Evolutionary conservation across 176 grass and related monocot genomes (phyloP).

Genomic region (sorghum (Sorghum bicolor)): DNA sequence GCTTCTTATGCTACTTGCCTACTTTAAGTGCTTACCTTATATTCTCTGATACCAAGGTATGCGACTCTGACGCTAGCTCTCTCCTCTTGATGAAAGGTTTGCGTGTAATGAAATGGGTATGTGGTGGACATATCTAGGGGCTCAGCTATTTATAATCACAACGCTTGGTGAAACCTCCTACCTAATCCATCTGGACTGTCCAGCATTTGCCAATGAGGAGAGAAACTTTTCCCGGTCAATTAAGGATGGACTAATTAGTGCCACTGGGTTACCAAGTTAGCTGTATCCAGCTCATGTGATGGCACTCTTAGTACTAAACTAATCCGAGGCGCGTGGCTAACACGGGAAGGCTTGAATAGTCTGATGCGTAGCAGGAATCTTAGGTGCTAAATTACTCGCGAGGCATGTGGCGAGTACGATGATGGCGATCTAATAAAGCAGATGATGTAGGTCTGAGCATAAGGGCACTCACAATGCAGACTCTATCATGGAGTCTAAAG

Average conservation of each 20-base stretch:
- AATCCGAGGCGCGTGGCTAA: slow-evolving; percentile 41
- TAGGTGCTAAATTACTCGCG: neutral
- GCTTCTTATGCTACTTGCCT: neutral
- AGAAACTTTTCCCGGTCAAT: slow-evolving; percentile 22
- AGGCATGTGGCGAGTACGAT: slow-evolving; percentile 15
- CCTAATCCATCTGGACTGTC: slow-evolving; percentile 26
- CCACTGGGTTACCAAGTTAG: slow-evolving; percentile 26
- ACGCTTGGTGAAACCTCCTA: slow-evolving; percentile 18
- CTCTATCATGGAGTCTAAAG: no score
- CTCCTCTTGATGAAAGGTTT: neutral
- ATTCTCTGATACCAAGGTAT: neutral
- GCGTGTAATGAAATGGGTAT: neutral
- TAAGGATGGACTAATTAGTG: slow-evolving; percentile 18
- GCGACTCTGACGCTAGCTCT: slow-evolving; percentile 1
- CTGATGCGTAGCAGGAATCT: slow-evolving; percentile 25
- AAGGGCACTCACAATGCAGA: no score
- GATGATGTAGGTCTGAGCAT: neutral
- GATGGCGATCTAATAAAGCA: neutral
- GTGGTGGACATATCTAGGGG: slow-evolving; percentile 19
- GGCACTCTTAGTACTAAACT: slow-evolving; percentile 10
- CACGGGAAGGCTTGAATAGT: slow-evolving; percentile 24
- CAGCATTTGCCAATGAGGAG: neutral
- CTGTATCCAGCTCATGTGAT: slow-evolving; percentile 42
- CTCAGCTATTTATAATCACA: slow-evolving; percentile 31
- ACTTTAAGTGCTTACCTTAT: neutral